Percentiles rank a stretch among this genome's conserved stretches.
Evolutionary conservation across 805 yeast species (phyloP).

Genomic region (Spencermartinsiella europaea): DNA sequence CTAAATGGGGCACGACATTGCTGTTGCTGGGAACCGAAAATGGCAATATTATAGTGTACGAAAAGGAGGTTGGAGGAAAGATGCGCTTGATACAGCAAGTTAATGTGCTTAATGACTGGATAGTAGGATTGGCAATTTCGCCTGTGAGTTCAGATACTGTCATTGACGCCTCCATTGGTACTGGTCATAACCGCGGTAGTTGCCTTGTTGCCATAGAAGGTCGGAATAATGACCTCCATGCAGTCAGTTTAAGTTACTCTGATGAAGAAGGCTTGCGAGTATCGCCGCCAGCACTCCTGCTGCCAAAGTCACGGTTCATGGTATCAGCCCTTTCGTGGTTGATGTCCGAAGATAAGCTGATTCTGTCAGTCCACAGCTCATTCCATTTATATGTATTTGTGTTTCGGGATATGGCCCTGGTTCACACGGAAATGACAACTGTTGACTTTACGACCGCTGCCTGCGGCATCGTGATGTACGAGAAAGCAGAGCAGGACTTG

Average conservation of each 20-base stretch:
- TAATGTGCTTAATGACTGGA: constrained; percentile 10
- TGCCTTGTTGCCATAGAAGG: not conserved
- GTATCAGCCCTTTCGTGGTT: constrained; percentile 10
- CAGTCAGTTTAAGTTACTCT: not conserved
- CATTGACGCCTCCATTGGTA: not conserved
- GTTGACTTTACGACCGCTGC: constrained; percentile 5
- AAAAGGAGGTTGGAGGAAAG: not conserved
- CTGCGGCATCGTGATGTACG: constrained; percentile 7
- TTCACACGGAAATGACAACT: not conserved
- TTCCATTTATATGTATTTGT: constrained; percentile 8
- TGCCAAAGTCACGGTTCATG: constrained; percentile 8
- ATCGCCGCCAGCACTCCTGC: not conserved
- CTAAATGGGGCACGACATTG: constrained; percentile 21
- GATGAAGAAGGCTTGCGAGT: not conserved
- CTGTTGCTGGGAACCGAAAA: constrained; percentile 20
- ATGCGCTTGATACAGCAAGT: constrained; percentile 3
- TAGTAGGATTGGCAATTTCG: constrained; percentile 14
- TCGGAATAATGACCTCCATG: not conserved
- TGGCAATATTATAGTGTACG: constrained; percentile 15
- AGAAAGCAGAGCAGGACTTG: not conserved
- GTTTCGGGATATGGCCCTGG: not conserved
- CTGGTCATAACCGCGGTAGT: not conserved
- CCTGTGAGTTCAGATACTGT: too few relatives aligned
- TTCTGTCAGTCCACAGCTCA: constrained; percentile 12
- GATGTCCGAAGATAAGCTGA: not conserved